These are phyloP conservation scores for Gypsophila paniculata DNA, from an alignment of 179 eudicot species.

Conservation along the genomic window DNA sequence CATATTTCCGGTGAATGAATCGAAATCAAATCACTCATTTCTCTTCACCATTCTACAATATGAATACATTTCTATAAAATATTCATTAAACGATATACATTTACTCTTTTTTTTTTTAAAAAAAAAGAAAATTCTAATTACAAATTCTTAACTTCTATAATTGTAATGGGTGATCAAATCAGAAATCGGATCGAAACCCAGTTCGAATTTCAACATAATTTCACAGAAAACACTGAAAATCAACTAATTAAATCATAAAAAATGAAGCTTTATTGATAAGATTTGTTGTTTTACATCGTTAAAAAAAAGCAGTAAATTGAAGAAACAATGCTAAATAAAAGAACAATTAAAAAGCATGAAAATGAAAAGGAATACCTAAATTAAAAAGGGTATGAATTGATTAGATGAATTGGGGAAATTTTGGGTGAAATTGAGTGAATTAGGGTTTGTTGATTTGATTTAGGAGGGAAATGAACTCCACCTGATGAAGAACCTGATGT, in stretches of 20 bases:
- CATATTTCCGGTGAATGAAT: no score
- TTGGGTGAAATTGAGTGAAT: not conserved
- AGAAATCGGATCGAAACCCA: conserved; percentile 1
- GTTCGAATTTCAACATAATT: not conserved
- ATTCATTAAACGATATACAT: no score
- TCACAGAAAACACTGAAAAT: not conserved
- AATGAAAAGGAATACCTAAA: not conserved
- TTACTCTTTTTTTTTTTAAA: no score
- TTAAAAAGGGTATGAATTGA: not conserved
- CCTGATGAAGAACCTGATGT: not conserved
- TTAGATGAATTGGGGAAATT: not conserved
- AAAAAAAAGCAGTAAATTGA: no score
- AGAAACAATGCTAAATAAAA: not conserved
- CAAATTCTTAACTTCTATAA: not conserved
- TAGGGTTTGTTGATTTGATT: not conserved
- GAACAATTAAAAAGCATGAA: not conserved
- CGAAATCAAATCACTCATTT: no score
- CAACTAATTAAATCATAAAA: not conserved
- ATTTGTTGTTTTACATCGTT: no score
- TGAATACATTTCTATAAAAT: no score
- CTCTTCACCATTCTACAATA: no score
- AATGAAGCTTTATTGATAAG: not conserved
- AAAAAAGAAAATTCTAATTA: no score
- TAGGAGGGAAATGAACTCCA: not conserved
- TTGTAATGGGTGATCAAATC: not conserved